These are phyloP conservation scores for Fusarium illudens DNA, from an alignment of 2,329 filamentous ascomycete genomes.

Conservation along the genomic window DNA sequence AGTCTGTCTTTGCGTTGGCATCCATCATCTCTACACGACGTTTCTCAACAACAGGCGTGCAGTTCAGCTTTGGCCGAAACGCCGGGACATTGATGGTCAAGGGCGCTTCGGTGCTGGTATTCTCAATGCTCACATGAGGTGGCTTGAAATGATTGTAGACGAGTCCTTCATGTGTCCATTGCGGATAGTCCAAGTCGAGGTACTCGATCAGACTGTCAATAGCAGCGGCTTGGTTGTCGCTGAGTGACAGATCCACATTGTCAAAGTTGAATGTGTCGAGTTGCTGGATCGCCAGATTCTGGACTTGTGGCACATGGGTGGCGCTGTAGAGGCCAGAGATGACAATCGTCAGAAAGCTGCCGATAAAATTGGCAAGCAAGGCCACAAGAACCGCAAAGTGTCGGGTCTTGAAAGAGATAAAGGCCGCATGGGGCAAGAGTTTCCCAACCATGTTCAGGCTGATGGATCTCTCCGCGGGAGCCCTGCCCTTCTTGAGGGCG, in stretches of 20 bases:
- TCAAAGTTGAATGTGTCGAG: slow-evolving; percentile 40
- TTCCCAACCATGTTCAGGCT: slow-evolving; percentile 33
- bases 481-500: slow-evolving; percentile 30
- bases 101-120: slow-evolving; percentile 13
- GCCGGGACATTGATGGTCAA: slow-evolving; percentile 28
- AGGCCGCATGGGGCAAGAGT: slow-evolving; percentile 34
- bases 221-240: slow-evolving; percentile 36
- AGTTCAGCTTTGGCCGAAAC: slow-evolving; percentile 32
- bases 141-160: slow-evolving; percentile 36
- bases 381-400: slow-evolving; percentile 39
- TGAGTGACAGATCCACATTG: slow-evolving; percentile 30
- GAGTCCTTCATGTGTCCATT: slow-evolving; percentile 45
- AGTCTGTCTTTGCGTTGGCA: neutral
- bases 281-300: slow-evolving; percentile 38
- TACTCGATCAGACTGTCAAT: slow-evolving; percentile 42
- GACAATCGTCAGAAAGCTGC: slow-evolving; percentile 31
- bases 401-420: slow-evolving; percentile 24
- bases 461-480: slow-evolving; percentile 26
- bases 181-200: slow-evolving; percentile 41
- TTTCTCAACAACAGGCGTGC: slow-evolving; percentile 19
- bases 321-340: slow-evolving; percentile 43
- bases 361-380: slow-evolving; percentile 32
- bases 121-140: slow-evolving; percentile 4
- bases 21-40: slow-evolving; percentile 14
- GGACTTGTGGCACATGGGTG: slow-evolving; percentile 32